Base-by-base conservation (phyloP, 331 rosid species). In the Pyrus hybrid region DNA sequence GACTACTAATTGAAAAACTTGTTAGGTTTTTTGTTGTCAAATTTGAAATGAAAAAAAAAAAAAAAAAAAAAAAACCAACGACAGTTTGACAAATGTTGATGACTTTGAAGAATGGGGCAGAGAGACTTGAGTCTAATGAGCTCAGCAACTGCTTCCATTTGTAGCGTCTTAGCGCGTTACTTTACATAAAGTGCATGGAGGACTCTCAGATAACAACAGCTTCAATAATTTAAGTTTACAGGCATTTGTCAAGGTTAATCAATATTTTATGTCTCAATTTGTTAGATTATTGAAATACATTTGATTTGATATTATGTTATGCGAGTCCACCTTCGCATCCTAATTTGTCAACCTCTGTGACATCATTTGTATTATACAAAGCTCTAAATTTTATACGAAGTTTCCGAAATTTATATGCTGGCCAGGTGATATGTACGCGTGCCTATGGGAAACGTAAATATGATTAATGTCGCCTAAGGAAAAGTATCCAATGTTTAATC, bases 171-270 rank as follows among this genome's bases (percentile, higher is more conserved):
- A 47, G 13, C 58, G 65, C 35, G 23, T 68, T 83, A 78, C 53
- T 83, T 85, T 88, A 73, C 80, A 76, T 68, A 83, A 88, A 81
- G 88, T 81, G 87, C 82, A 77, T 60, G 83, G n/a, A 64, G 74
- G 68, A 81, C 26, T 20, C 13, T 43, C n/a, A 70, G 62, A 64
- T 53, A 33, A 60, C 70, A 77, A 51, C 84, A 80, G 63, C 73
- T 80, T 69, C 69, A 47, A 67, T 60, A 76, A 53, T 58, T 32
- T 76, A 73, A 63, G 16, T 51, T 47, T 29, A 61, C 70, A 6
- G 41, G 65, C 72, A 23, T 8, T 33, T 16, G 68, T 70, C 13
- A 30, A 74, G 25, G 69, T 68, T 72, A 67, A 76, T 67, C 81
- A 74, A 85, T 70, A 84, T 74, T 73, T 33, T 76, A 33, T 83